Conservation (phyloP, 2,329 filamentous ascomycete species). For the Arthrobotrys sinensis region DNA sequence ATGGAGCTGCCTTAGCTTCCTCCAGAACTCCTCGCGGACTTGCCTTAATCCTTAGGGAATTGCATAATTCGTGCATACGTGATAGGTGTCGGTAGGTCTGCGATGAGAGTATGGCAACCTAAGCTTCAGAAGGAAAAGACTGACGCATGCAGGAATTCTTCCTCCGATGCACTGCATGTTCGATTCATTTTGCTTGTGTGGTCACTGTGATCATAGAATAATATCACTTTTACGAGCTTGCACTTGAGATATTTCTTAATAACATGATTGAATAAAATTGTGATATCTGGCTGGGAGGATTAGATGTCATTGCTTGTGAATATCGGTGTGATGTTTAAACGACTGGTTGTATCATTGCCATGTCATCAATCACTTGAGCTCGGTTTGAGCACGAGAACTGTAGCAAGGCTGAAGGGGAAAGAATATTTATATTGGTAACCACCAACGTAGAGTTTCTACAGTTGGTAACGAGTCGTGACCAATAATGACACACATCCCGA, state of each 20-base stretch:
- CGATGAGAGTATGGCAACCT: slow-evolving; percentile 38
- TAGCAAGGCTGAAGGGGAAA: slow-evolving; percentile 41
- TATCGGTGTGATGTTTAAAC: slow-evolving; percentile 25
- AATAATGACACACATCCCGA: slow-evolving; percentile 49
- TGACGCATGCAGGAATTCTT: slow-evolving; percentile 44
- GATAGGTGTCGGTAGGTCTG: slow-evolving; percentile 33
- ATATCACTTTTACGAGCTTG: slow-evolving; percentile 34
- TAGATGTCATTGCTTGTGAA: slow-evolving; percentile 13
- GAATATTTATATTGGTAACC: slow-evolving; percentile 7
- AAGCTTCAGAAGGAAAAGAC: slow-evolving; percentile 18
- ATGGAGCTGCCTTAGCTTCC: slow-evolving; percentile 30
- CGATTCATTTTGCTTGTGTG: slow-evolving; percentile 22
- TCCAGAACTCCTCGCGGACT: slow-evolving; percentile 29
- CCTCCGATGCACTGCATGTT: slow-evolving; percentile 51
- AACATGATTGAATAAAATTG: slow-evolving; percentile 9
- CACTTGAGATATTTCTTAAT: slow-evolving; percentile 23
- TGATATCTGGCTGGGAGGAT: slow-evolving; percentile 11
- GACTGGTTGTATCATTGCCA: slow-evolving; percentile 58
- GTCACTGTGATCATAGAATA: slow-evolving; percentile 19
- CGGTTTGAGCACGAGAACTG: slow-evolving; percentile 49
- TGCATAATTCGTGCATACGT: slow-evolving; percentile 57
- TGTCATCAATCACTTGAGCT: slow-evolving; percentile 61
- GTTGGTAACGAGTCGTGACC: slow-evolving; percentile 39
- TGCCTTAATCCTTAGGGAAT: slow-evolving; percentile 33
- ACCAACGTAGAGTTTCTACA: not conserved